Evolutionary conservation across 2,329 filamentous ascomycete species (phyloP), one percentile per base, ranked within the genome.

Genomic region (Aspergillus felis): DNA sequence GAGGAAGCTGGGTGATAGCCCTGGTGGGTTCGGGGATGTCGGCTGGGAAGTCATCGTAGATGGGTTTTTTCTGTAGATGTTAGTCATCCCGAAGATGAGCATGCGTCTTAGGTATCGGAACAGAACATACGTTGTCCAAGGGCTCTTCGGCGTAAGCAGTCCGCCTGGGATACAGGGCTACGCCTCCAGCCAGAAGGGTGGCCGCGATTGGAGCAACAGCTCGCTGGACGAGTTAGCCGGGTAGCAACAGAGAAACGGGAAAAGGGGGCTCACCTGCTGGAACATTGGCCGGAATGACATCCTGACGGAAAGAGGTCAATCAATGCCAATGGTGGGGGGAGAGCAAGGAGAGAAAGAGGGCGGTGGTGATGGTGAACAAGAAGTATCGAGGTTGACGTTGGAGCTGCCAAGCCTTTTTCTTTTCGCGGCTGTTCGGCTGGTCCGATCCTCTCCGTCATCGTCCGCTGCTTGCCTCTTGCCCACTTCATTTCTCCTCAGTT

Each of bases 141-240:
- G 76, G 74, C 56, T 72, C 72, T 66, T 79, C 77, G 56, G 77
- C 77, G 60, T 71, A 76, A 28, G 70, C 75, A 56, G 71, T 76
- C 55, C 70, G 71, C 60, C 72, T 72, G 55, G 75, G 76, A 64
- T 74, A 73, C 61, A 74, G 58, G 59, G 70, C 70, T 53, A 76
- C 67, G 59, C 71, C 71, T 64, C 74, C 74, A 61, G 71, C 74
- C 59, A 76, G 65, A 61, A 76, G 70, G 57, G 72, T 70, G 62
- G 68, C 71, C 64, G 74, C 73, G 64, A 76, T 68, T 58, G 72
- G 71, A 69, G 71, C 72, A 64, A 73, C 70, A 68, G 68, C 70
- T 66, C 71, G 72, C 70, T 75, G 55, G 54, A 65, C 57, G 51
- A 55, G 64, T 75, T 60, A 75, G 68, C 57, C 57, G 49, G 53